phyloP scores from a whole-genome alignment of 2,329 filamentous ascomycete species.

The Sporothrix schenckii region DNA sequence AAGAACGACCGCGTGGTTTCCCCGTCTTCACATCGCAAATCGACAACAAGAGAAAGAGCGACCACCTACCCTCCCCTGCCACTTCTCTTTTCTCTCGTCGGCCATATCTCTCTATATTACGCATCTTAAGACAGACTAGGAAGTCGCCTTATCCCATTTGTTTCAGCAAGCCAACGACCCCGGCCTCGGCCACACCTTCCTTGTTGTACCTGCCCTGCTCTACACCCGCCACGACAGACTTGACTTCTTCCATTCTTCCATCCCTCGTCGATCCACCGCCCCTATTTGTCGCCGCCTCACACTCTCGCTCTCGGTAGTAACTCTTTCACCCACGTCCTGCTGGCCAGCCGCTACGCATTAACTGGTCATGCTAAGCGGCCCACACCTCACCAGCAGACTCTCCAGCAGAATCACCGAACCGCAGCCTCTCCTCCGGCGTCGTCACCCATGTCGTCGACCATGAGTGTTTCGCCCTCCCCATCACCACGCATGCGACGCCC shows the following conservation, averaged over 20 bases:
- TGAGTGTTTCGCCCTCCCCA: constrained; percentile 31
- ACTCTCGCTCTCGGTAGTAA: neutral
- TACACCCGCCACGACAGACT: neutral
- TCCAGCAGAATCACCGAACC: neutral
- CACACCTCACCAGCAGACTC: constrained; percentile 16
- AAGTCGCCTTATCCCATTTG: constrained; percentile 19
- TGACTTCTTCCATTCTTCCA: constrained; percentile 29
- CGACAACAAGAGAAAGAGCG: constrained; percentile 18
- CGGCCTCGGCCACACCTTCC: constrained; percentile 8
- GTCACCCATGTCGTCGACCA: constrained; percentile 20
- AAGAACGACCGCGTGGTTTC: constrained; percentile 13
- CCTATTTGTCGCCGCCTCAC: neutral
- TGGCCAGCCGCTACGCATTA: constrained; percentile 42
- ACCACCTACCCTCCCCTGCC: neutral
- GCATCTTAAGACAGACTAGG: constrained; percentile 28
- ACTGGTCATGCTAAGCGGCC: constrained; percentile 46
- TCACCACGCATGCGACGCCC: constrained; percentile 32
- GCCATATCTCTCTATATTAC: constrained; percentile 22
- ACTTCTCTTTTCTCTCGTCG: neutral
- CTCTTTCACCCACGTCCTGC: neutral
- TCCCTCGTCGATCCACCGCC: constrained; percentile 10
- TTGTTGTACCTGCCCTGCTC: neutral
- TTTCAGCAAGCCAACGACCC: constrained; percentile 28
- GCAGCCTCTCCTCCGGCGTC: neutral
- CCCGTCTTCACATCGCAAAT: neutral